Evolutionary conservation across 2,329 filamentous ascomycete species (phyloP).

Genomic region (Peltaster fructicola): DNA sequence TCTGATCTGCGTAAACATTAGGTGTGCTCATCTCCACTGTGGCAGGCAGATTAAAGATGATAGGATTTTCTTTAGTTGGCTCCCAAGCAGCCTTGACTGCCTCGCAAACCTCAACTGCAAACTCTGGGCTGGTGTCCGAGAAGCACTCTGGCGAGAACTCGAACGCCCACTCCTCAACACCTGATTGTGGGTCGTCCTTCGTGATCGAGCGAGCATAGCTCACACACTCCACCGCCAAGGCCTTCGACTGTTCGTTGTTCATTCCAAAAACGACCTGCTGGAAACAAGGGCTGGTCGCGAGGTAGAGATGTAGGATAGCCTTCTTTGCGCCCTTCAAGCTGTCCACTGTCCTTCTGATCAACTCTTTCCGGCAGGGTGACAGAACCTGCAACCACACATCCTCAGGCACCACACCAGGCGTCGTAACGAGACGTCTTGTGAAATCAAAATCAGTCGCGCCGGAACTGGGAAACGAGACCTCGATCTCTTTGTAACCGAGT

Average conservation of each 20-base stretch:
- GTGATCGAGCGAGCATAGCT: constrained; percentile 78
- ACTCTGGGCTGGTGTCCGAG: constrained; percentile 77
- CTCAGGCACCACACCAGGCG: constrained; percentile 64
- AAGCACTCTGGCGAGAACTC: constrained; percentile 81
- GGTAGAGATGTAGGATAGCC: constrained; percentile 85
- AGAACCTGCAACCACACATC: constrained; percentile 88
- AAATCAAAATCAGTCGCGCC: constrained; percentile 96
- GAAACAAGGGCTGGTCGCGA: constrained; percentile 93
- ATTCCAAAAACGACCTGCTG: constrained; percentile 79
- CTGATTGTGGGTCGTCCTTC: constrained; percentile 48
- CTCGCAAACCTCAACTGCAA: constrained; percentile 66
- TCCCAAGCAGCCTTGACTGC: constrained; percentile 91
- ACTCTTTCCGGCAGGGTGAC: constrained; percentile 76
- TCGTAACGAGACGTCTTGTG: constrained; percentile 69
- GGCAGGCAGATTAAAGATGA: constrained; percentile 94
- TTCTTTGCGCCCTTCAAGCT: constrained; percentile 80
- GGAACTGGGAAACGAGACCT: constrained; percentile 86
- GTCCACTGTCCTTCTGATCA: constrained; percentile 79
- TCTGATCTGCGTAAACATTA: constrained; percentile 89
- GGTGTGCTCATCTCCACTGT: constrained; percentile 91
- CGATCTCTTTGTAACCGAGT: constrained; percentile 93
- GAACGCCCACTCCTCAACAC: constrained; percentile 53
- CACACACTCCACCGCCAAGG: constrained; percentile 68
- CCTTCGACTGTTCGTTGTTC: constrained; percentile 63
- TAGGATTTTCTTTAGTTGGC: constrained; percentile 57